phyloP scores from a whole-genome alignment of 2,329 filamentous ascomycete species.

The Aspergillus awamori region DNA sequence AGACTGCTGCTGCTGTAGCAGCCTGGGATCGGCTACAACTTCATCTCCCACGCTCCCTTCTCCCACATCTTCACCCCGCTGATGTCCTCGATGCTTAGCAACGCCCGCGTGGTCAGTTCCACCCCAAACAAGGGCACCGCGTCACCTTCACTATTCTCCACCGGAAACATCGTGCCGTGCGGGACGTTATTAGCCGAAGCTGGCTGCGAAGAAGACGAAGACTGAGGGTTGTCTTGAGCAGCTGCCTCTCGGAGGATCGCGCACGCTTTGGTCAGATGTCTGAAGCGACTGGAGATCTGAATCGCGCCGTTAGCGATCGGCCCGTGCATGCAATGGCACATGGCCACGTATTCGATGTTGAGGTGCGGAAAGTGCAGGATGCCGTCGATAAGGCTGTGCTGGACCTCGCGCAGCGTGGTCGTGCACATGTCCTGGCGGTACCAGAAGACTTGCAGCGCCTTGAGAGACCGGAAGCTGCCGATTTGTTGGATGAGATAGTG shows the following conservation, averaged over 20 bases:
- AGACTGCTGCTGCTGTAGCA: too few relatives aligned
- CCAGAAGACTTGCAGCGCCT: conserved; percentile 28
- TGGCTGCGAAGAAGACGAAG: neutral
- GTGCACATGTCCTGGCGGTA: conserved; percentile 15
- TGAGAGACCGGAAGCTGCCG: conserved; percentile 22
- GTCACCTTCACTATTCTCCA: neutral
- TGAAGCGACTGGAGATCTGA: neutral
- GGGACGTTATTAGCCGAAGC: neutral
- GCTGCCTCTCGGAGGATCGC: neutral
- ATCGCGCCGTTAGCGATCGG: conserved; percentile 8
- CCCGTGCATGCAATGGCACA: conserved; percentile 21
- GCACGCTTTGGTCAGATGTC: neutral
- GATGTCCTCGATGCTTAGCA: conserved; percentile 15
- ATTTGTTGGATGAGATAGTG: conserved; percentile 13
- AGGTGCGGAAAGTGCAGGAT: conserved; percentile 22
- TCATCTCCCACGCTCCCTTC: conserved; percentile 25
- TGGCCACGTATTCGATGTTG: conserved; percentile 26
- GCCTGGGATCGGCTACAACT: conserved; percentile 14
- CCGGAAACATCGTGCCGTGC: neutral
- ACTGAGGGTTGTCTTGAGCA: too few relatives aligned
- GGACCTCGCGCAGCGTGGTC: neutral
- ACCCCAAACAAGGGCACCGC: neutral
- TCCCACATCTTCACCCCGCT: conserved; percentile 30
- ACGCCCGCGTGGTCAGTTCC: neutral
- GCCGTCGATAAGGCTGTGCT: conserved; percentile 23